Evolutionary conservation across 2,329 filamentous ascomycete species (phyloP).

Genomic region (Fusarium buxicola): DNA sequence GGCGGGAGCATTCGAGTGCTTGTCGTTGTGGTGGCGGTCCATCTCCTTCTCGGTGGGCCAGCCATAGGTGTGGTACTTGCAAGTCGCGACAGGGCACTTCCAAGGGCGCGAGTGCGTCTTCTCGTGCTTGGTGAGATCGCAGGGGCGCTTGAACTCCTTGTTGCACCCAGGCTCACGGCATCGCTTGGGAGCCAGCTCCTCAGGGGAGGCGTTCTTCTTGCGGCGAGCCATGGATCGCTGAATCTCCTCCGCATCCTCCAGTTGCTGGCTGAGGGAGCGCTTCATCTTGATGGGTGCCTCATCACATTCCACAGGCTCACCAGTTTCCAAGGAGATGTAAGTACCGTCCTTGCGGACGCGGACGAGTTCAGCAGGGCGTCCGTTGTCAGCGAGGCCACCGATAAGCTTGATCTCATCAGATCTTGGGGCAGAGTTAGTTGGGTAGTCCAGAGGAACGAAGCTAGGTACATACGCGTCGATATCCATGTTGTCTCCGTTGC

Average conservation of each 20-base stretch:
- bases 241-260: conserved; percentile 83
- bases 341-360: conserved; percentile 84
- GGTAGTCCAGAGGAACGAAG: conserved; percentile 46
- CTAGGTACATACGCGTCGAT: conserved; percentile 65
- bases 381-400: conserved; percentile 84
- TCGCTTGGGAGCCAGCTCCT: conserved; percentile 83
- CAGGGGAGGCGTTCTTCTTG: conserved; percentile 90
- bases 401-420: conserved; percentile 80
- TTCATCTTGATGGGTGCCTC: conserved; percentile 68
- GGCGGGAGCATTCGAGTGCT: conserved; percentile 83
- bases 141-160: conserved; percentile 96
- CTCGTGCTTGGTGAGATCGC: conserved; percentile 96
- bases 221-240: conserved; percentile 94
- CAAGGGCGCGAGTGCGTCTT: conserved; percentile 97
- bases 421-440: conserved; percentile 50
- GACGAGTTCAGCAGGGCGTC: conserved; percentile 85
- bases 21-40: conserved; percentile 95
- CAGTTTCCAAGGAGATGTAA: conserved; percentile 80
- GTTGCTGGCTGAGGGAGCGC: conserved; percentile 75
- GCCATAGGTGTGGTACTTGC: conserved; percentile 90
- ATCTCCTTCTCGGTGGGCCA: conserved; percentile 99
- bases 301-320: conserved; percentile 69
- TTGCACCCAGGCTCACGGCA: conserved; percentile 81
- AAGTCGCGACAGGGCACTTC: conserved; percentile 86
- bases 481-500: conserved; percentile 69